Evolutionary conservation across 1,284 basidiomycete species (phyloP).

Genomic region (Leccinum fuscescens): DNA sequence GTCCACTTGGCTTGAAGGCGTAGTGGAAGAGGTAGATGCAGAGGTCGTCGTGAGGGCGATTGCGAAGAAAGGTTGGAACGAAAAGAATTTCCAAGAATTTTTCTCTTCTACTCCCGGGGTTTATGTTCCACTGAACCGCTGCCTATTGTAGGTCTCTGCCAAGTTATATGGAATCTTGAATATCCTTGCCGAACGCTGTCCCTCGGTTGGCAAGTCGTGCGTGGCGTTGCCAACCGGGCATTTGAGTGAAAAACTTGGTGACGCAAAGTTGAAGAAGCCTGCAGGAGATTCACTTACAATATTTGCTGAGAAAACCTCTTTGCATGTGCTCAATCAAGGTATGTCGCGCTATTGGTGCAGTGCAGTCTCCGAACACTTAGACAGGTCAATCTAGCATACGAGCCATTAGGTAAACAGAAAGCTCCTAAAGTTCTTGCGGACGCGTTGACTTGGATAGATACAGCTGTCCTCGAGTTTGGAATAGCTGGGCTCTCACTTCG

Average conservation of each 20-base stretch:
- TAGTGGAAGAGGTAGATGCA: conserved; percentile 72
- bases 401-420: conserved; percentile 89
- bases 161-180: conserved; percentile 82
- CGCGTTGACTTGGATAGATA: conserved; percentile 87
- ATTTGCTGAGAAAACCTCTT: conserved; percentile 90
- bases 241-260: conserved; percentile 93
- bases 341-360: conserved; percentile 23
- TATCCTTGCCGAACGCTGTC: conserved; percentile 74
- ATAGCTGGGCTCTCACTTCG: conserved; percentile 84
- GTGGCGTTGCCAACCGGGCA: conserved; percentile 84
- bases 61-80: conserved; percentile 92
- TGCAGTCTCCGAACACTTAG: conserved; percentile 14
- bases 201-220: conserved; percentile 85
- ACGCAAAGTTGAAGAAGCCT: conserved; percentile 95
- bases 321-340: conserved; percentile 94
- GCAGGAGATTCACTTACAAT: conserved; percentile 84
- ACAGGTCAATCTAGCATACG: conserved; percentile 65
- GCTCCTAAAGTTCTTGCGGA: conserved; percentile 97
- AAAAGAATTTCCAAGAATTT: conserved; percentile 95
- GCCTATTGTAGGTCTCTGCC: conserved; percentile 67
- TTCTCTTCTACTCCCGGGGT: conserved; percentile 19
- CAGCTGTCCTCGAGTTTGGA: conserved; percentile 90
- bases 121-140: conserved; percentile 10
- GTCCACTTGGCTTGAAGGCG: conserved; percentile 70
- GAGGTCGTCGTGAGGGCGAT: conserved; percentile 91